Conservation (phyloP, 768 basidiomycete species). For the Calvatia gigantea region DNA sequence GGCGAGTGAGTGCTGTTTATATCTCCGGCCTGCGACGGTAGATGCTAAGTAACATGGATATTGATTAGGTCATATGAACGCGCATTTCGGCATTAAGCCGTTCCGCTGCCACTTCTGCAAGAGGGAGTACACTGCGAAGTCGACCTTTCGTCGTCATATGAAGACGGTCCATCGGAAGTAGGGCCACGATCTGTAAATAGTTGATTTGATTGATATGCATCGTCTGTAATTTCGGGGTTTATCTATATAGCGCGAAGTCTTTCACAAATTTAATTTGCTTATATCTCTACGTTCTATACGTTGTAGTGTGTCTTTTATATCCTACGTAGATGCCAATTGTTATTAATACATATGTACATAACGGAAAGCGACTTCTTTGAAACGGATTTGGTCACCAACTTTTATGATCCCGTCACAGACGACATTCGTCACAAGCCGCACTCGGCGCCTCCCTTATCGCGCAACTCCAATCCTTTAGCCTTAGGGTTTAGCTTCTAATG, state of each 20-base stretch:
- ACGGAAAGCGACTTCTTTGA: no score
- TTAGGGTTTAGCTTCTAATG: constrained; percentile 1
- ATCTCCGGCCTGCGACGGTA: neutral
- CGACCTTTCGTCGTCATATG: constrained; percentile 13
- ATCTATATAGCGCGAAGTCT: no score
- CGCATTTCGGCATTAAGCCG: constrained; percentile 15
- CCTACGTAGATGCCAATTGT: no score
- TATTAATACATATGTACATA: no score
- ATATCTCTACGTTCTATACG: no score
- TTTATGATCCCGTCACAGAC: no score
- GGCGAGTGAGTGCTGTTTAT: constrained; percentile 21
- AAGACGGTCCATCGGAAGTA: constrained; percentile 14
- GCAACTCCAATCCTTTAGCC: no score
- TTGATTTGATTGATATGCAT: constrained; percentile 1
- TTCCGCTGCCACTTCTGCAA: constrained; percentile 12
- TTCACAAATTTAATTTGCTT: no score
- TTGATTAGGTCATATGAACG: constrained; percentile 14
- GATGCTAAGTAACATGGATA: neutral
- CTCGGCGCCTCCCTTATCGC: no score
- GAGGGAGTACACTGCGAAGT: constrained; percentile 14
- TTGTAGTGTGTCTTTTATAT: no score
- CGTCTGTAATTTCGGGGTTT: neutral
- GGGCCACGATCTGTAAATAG: neutral
- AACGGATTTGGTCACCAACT: no score
- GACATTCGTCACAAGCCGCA: no score